Evolutionary conservation across 169 alveolate genomes (phyloP).

Genomic region (Plasmodium ovale): DNA sequence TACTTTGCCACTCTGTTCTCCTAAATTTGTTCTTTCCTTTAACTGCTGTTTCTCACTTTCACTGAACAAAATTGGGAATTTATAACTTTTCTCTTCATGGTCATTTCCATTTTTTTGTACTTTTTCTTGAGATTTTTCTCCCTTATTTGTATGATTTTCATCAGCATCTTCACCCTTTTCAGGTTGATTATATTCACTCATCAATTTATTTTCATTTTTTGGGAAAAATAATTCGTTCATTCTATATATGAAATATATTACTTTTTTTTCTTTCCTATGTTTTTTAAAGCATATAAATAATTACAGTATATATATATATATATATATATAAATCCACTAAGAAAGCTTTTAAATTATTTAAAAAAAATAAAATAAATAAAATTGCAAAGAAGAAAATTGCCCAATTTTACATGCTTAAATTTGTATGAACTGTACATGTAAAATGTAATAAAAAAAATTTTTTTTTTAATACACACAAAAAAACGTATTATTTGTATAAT

Average conservation of each 20-base stretch:
- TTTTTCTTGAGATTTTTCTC: slow-evolving; percentile 11
- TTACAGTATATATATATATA: not conserved
- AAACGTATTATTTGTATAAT: too few relatives aligned
- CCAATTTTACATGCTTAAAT: not conserved
- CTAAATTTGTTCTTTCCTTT: not conserved
- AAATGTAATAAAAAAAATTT: not conserved
- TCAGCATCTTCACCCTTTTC: slow-evolving; percentile 1
- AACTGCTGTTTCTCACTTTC: slow-evolving; percentile 21
- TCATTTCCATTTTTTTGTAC: not conserved
- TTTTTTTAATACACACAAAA: slow-evolving; percentile 8
- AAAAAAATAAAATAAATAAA: not conserved
- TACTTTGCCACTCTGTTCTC: not conserved
- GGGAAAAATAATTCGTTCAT: slow-evolving; percentile 35
- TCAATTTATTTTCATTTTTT: slow-evolving; percentile 47
- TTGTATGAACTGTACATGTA: not conserved
- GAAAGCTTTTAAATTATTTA: too few relatives aligned
- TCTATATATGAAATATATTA: slow-evolving; percentile 20
- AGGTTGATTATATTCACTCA: slow-evolving; percentile 6
- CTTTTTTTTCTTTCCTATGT: not conserved
- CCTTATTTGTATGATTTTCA: not conserved
- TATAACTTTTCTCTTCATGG: not conserved
- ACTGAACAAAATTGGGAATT: not conserved
- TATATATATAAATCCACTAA: too few relatives aligned
- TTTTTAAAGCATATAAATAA: not conserved
- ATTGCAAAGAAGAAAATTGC: not conserved